These are phyloP conservation scores for Bruguiera gymnorhiza DNA, from an alignment of 345 rosid genomes.

Conservation along the genomic window DNA sequence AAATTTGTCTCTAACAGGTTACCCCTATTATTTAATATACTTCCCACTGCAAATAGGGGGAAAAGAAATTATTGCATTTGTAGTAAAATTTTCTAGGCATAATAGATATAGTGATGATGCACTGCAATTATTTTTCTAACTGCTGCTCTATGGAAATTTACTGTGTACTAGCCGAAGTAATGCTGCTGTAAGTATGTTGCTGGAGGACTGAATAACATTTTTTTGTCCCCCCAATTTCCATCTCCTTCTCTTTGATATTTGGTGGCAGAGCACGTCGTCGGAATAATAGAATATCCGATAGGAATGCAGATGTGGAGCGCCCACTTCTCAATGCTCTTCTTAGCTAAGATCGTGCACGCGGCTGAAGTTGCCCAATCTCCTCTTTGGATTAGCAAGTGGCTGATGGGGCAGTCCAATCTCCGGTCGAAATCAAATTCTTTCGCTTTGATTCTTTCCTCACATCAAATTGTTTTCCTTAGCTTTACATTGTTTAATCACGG, in stretches of 20 bases:
- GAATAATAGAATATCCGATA: conserved; percentile 28
- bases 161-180: too few relatives aligned
- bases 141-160: too few relatives aligned
- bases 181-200: background rate
- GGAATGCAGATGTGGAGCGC: conserved; percentile 46
- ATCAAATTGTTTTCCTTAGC: background rate
- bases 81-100: too few relatives aligned
- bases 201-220: background rate
- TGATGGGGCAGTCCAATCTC: background rate
- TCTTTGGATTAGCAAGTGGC: background rate
- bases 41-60: too few relatives aligned
- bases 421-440: background rate
- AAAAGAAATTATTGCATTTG: too few relatives aligned
- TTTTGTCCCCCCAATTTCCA: background rate
- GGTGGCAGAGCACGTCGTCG: conserved; percentile 47
- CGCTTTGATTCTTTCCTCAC: background rate
- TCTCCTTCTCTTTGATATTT: conserved; percentile 15
- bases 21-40: too few relatives aligned
- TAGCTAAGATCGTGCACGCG: conserved; percentile 17
- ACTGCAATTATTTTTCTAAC: too few relatives aligned
- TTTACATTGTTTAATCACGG: too few relatives aligned
- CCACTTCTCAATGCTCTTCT: conserved; percentile 72
- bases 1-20: background rate
- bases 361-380: conserved; percentile 2
- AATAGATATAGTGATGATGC: too few relatives aligned